Evolutionary conservation across 352 stramenopile genomes (phyloP).

Genomic region (Elongisporangium anandrum): DNA sequence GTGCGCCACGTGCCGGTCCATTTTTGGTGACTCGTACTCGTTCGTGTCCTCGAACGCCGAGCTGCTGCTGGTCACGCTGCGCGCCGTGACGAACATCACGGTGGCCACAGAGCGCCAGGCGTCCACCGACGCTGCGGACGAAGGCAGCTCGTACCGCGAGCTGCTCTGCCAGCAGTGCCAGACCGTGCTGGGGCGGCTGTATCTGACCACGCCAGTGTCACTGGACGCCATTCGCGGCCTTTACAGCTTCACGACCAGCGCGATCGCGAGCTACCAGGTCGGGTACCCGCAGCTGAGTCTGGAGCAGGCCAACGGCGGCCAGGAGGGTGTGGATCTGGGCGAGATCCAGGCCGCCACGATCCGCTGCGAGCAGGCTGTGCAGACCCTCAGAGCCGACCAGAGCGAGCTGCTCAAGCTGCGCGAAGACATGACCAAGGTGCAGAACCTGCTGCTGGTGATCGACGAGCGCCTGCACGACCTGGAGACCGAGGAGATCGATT

Average conservation of each 20-base stretch:
- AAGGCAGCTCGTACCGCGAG: conserved; percentile 70
- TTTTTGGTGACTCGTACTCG: conserved; percentile 81
- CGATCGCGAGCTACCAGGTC: conserved; percentile 76
- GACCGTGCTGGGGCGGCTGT: conserved; percentile 68
- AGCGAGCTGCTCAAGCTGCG: conserved; percentile 44
- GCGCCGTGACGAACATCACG: conserved; percentile 63
- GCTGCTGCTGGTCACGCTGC: conserved; percentile 71
- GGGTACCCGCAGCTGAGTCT: conserved; percentile 42
- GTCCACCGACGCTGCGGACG: conserved; percentile 37
- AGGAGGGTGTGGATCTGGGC: conserved; percentile 9
- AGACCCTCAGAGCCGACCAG: conserved; percentile 39
- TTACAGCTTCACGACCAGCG: conserved; percentile 70
- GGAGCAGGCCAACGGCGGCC: conserved; percentile 6
- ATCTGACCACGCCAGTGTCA: conserved; percentile 60
- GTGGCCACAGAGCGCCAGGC: conserved; percentile 40
- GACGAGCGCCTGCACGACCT: conserved; percentile 64
- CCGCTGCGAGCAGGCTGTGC: conserved; percentile 26
- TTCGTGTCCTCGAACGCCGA: conserved; percentile 76
- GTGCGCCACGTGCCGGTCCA: conserved; percentile 76
- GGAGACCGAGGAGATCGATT: conserved; percentile 50
- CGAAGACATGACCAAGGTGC: conserved; percentile 76
- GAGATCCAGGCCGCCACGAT: conserved; percentile 23
- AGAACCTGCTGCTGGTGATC: conserved; percentile 67
- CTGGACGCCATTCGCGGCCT: conserved; percentile 64
- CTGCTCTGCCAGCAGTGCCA: conserved; percentile 80